Percentiles rank a stretch among this genome's conserved stretches.
phyloP scores from a whole-genome alignment of 2,329 filamentous ascomycete genomes.

The Neopestalotiopsis clavispora region DNA sequence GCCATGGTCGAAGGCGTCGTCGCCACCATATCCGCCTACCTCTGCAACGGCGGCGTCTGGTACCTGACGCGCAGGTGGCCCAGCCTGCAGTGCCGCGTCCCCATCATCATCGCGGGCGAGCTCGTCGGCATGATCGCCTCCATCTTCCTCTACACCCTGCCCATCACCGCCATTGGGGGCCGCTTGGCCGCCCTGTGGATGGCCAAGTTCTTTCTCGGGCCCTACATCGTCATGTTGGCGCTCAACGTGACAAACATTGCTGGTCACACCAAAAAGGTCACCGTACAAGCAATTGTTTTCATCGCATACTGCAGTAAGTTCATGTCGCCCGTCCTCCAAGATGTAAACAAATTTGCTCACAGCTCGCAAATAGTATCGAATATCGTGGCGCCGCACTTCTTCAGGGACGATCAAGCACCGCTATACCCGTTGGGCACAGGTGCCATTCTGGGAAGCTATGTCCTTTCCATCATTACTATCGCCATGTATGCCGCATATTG shows the following conservation, averaged over 20 bases:
- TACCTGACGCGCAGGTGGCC: slow-evolving; percentile 18
- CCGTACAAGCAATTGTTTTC: slow-evolving; percentile 66
- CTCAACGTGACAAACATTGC: slow-evolving; percentile 55
- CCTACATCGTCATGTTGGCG: slow-evolving; percentile 35
- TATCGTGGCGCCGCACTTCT: slow-evolving; percentile 68
- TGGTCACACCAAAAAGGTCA: slow-evolving; percentile 67
- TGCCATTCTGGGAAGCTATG: slow-evolving; percentile 45
- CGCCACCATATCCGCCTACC: slow-evolving; percentile 15
- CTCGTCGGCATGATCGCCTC: slow-evolving; percentile 21
- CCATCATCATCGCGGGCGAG: slow-evolving; percentile 19
- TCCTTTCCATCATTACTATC: slow-evolving; percentile 43
- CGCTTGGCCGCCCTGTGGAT: slow-evolving; percentile 19
- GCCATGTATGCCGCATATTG: slow-evolving; percentile 35
- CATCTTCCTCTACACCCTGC: slow-evolving; percentile 19
- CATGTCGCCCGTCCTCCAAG: not conserved
- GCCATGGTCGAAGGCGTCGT: slow-evolving; percentile 19
- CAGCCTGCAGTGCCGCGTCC: slow-evolving; percentile 18
- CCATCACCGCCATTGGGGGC: slow-evolving; percentile 1
- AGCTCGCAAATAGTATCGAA: slow-evolving; percentile 43
- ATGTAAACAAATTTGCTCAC: not conserved
- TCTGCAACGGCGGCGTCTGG: slow-evolving; percentile 20
- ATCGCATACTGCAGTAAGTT: slow-evolving; percentile 59
- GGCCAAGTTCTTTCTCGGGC: slow-evolving; percentile 21
- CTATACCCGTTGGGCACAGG: slow-evolving; percentile 45
- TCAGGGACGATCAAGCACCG: slow-evolving; percentile 54